phyloP scores from a whole-genome alignment of 2,329 filamentous ascomycete species.

The Daldinia sp. region DNA sequence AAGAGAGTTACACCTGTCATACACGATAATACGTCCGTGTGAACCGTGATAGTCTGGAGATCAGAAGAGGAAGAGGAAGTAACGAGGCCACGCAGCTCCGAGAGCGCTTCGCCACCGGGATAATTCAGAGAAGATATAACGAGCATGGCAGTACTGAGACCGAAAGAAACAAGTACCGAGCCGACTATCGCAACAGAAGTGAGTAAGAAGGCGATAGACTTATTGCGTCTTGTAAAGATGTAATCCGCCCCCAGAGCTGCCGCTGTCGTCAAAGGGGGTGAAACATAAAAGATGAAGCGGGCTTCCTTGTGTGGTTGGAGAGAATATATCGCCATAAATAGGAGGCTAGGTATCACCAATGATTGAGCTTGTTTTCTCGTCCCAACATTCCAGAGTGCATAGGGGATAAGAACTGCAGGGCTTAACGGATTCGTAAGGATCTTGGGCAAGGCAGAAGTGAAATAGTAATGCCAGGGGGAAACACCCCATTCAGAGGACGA shows the following conservation, averaged over 20 bases:
- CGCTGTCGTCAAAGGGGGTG: slow-evolving; percentile 81
- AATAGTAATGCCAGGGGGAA: slow-evolving; percentile 87
- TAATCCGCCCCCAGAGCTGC: slow-evolving; percentile 77
- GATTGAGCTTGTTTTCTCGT: slow-evolving; percentile 54
- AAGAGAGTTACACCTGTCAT: slow-evolving; percentile 77
- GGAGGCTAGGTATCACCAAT: slow-evolving; percentile 70
- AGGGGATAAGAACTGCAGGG: slow-evolving; percentile 62
- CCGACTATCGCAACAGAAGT: slow-evolving; percentile 63
- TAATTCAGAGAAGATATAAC: slow-evolving; percentile 90
- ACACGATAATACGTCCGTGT: slow-evolving; percentile 72
- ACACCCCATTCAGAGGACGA: slow-evolving; percentile 88
- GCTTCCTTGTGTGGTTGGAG: slow-evolving; percentile 94
- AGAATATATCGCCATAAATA: slow-evolving; percentile 83
- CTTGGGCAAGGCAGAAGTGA: slow-evolving; percentile 79
- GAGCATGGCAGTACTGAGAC: slow-evolving; percentile 72
- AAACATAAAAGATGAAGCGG: slow-evolving; percentile 89
- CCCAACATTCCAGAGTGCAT: slow-evolving; percentile 59
- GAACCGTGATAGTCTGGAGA: slow-evolving; percentile 55
- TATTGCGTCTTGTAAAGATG: slow-evolving; percentile 71
- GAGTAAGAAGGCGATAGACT: slow-evolving; percentile 64
- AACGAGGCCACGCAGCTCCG: slow-evolving; percentile 56
- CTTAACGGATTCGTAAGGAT: slow-evolving; percentile 82
- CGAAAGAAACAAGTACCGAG: slow-evolving; percentile 68
- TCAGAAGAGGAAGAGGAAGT: slow-evolving; percentile 44
- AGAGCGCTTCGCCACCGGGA: slow-evolving; percentile 84